Evolutionary conservation across 1,284 basidiomycete species (phyloP).

Genomic region (Cryptococcus sp.): DNA sequence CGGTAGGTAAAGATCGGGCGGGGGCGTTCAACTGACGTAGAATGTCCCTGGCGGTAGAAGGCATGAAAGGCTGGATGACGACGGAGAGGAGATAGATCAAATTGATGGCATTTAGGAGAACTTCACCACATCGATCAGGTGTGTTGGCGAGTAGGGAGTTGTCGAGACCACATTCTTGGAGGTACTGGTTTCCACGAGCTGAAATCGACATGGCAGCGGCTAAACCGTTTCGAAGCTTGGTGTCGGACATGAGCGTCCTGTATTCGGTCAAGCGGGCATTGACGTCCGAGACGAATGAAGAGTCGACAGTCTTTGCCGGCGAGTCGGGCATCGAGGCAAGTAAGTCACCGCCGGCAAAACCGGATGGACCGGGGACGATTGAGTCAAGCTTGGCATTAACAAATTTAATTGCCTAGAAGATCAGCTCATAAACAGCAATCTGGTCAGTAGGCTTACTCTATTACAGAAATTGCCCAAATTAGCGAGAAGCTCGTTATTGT

Average conservation of each 20-base stretch:
- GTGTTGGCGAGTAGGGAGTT: constrained; percentile 80
- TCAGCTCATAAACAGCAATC: neutral
- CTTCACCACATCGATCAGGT: constrained; percentile 81
- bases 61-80: constrained; percentile 94
- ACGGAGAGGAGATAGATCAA: constrained; percentile 87
- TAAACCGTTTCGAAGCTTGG: constrained; percentile 83
- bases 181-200: constrained; percentile 86
- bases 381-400: constrained; percentile 80
- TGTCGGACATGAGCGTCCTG: constrained; percentile 81
- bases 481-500: constrained; percentile 91
- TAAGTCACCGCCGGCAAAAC: constrained; percentile 57
- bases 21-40: constrained; percentile 87
- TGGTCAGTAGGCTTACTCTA: constrained; percentile 52
- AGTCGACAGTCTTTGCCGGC: constrained; percentile 57
- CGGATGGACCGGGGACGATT: constrained; percentile 71
- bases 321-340: constrained; percentile 56
- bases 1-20: constrained; percentile 66
- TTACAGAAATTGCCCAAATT: constrained; percentile 99
- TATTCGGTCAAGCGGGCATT: constrained; percentile 78
- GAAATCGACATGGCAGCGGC: constrained; percentile 87
- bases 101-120: constrained; percentile 85
- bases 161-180: constrained; percentile 86
- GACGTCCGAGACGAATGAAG: constrained; percentile 74
- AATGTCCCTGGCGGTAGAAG: constrained; percentile 76
- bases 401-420: constrained; percentile 68